Conservation (phyloP, 208 protist species). For the Wallacemonas sp. region DNA sequence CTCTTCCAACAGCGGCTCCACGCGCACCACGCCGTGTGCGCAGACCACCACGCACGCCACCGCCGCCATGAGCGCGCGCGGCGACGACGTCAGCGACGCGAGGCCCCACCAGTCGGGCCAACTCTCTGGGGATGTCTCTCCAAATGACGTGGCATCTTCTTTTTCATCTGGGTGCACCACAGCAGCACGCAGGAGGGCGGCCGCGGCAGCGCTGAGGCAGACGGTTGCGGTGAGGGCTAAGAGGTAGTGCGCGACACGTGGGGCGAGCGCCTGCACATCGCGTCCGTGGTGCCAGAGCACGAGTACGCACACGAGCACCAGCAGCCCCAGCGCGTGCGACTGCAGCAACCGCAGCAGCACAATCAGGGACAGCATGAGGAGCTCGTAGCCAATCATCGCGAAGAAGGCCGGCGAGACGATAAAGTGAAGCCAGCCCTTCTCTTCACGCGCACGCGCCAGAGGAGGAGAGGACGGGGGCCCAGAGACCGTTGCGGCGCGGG, state of each 20-base stretch:
- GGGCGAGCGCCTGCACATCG: neutral
- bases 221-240: neutral
- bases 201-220: neutral
- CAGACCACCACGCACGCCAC: neutral
- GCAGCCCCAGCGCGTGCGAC: constrained; percentile 8
- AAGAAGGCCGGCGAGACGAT: neutral
- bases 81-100: neutral
- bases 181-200: neutral
- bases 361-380: neutral
- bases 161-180: no score
- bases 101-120: constrained; percentile 5
- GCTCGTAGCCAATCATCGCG: neutral
- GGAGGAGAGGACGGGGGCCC: no score
- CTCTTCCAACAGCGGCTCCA: neutral
- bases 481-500: neutral
- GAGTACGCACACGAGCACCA: constrained; percentile 7
- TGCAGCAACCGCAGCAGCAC: constrained; percentile 14
- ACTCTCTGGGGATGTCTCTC: no score
- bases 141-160: no score
- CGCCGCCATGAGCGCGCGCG: constrained; percentile 3
- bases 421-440: constrained; percentile 9
- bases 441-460: no score
- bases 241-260: neutral
- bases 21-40: neutral
- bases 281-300: neutral